Base-by-base conservation (phyloP, 441 rosid species). In the Isatis lusitanica region DNA sequence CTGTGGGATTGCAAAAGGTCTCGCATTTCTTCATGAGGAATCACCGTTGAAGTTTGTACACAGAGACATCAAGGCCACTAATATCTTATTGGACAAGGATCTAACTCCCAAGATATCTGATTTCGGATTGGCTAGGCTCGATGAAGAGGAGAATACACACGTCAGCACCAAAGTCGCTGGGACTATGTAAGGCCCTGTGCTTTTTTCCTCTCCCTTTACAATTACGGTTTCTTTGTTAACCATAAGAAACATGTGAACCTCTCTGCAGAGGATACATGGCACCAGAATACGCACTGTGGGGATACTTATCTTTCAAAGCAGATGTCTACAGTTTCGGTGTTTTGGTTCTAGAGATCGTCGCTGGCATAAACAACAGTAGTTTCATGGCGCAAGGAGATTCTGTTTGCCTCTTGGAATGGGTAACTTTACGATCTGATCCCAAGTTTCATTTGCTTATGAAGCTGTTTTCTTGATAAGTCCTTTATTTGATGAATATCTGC, bases 221-320 rank as follows among this genome's bases (percentile, higher is more conserved):
- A 0, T 42, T 55, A 48, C 6, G 8, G 66, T 69, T 58, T 39
- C 24, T 67, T 55, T 73, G 55, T 33, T 59, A 71, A 77, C 70
- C 39, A 51, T 1, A 63, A 9, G 51, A 60, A 39, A 40, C 57
- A 68, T 68, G 12, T 75, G 63, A 63, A 70, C 42, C 38, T 73
- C 7, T 73, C 9, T 82, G 79, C 84, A 89, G 94, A 75, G 94
- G 94, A 72, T 89, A 89, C 42, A 85, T 89, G 91, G 94, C 94
- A 46, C 94, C 94, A 2, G 94, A 89, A 70, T 89, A 89, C 40
- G 94, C 91, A 28, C 59, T 89, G 38, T 81, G 91, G 86, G 94
- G 94, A 31, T 73, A 87, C 75, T 73, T 89, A 69, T 79, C 85
- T 53, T 71, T 79, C 80, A 89, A 87, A 79, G 94, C 86, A 50